Percentiles rank a stretch among this genome's conserved stretches.
Evolutionary conservation across 2,329 filamentous ascomycete species (phyloP).

Genomic region (Colletotrichum tabaci): DNA sequence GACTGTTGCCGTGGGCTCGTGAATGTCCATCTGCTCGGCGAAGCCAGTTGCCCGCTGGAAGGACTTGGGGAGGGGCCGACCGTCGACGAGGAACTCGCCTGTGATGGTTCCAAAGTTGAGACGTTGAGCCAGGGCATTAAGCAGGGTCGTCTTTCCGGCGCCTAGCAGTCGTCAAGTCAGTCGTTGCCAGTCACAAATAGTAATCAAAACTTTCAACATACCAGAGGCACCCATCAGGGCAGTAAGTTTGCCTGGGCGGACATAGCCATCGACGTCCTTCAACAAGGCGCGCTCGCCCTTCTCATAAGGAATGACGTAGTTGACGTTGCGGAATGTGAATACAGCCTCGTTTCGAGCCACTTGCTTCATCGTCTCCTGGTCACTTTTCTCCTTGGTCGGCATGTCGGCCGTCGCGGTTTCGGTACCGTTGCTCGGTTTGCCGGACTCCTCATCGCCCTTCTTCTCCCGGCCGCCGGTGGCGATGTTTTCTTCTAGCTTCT

Average conservation of each 20-base stretch:
- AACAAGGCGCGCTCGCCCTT: constrained; percentile 78
- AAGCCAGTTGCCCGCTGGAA: constrained; percentile 87
- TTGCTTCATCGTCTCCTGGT: constrained; percentile 56
- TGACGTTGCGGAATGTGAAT: constrained; percentile 67
- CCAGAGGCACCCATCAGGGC: constrained; percentile 79
- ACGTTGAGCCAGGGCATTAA: constrained; percentile 82
- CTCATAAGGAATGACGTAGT: constrained; percentile 69
- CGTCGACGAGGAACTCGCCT: constrained; percentile 86
- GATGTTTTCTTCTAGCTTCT: constrained; percentile 69
- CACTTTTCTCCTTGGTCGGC: constrained; percentile 42
- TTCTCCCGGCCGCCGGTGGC: constrained; percentile 62
- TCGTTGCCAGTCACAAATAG: neutral
- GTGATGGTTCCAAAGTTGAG: constrained; percentile 82
- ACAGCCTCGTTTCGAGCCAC: constrained; percentile 74
- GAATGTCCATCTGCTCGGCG: constrained; percentile 76
- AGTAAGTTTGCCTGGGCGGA: constrained; percentile 85
- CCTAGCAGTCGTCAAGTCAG: constrained; percentile 46
- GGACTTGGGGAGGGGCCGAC: constrained; percentile 77
- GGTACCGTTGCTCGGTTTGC: constrained; percentile 60
- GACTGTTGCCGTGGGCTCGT: constrained; percentile 77
- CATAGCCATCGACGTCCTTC: constrained; percentile 85
- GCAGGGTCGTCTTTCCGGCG: constrained; percentile 80
- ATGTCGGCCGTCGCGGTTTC: constrained; percentile 70
- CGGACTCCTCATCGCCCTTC: constrained; percentile 67
- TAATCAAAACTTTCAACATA: constrained; percentile 40